Evolutionary conservation across 2,329 filamentous ascomycete species (phyloP).

Genomic region (Fusarium secorum): DNA sequence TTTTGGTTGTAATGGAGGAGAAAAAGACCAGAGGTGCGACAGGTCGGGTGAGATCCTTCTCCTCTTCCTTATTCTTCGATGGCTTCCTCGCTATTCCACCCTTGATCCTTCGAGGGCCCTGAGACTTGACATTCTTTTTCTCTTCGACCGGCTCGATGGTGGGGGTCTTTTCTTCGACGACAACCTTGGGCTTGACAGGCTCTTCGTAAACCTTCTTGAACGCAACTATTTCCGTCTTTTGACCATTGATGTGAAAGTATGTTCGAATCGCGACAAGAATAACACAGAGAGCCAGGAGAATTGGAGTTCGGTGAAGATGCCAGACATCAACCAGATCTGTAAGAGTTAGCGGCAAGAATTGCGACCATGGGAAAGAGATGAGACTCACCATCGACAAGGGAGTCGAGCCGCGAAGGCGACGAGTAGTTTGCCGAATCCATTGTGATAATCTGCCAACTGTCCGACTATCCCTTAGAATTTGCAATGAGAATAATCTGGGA

Average conservation of each 20-base stretch:
- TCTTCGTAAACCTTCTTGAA: conserved; percentile 50
- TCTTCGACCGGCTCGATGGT: conserved; percentile 30
- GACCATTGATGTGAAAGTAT: conserved; percentile 52
- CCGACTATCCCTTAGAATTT: conserved; percentile 4
- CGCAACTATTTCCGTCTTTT: conserved; percentile 47
- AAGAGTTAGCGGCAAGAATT: conserved; percentile 15
- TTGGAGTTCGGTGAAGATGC: conserved; percentile 56
- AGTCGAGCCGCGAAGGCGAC: conserved; percentile 38
- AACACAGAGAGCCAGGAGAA: conserved; percentile 52
- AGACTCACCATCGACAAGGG: conserved; percentile 38
- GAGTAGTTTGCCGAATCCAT: conserved; percentile 41
- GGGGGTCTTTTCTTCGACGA: conserved; percentile 28
- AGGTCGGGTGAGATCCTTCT: conserved; percentile 50
- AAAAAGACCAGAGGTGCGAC: conserved; percentile 86
- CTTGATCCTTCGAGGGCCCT: conserved; percentile 60
- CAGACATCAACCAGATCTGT: conserved; percentile 53
- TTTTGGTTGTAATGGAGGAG: conserved; percentile 86
- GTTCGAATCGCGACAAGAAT: conserved; percentile 51
- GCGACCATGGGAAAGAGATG: not conserved
- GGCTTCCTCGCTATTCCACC: conserved; percentile 50
- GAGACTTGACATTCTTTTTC: conserved; percentile 45
- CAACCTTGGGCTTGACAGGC: conserved; percentile 18
- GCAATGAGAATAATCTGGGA: conserved; percentile 3
- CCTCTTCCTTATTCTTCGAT: conserved; percentile 36
- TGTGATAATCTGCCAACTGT: conserved; percentile 16